These are phyloP conservation scores for Pascua sp. DNA, from an alignment of 1,284 basidiomycete species.

Conservation along the genomic window DNA sequence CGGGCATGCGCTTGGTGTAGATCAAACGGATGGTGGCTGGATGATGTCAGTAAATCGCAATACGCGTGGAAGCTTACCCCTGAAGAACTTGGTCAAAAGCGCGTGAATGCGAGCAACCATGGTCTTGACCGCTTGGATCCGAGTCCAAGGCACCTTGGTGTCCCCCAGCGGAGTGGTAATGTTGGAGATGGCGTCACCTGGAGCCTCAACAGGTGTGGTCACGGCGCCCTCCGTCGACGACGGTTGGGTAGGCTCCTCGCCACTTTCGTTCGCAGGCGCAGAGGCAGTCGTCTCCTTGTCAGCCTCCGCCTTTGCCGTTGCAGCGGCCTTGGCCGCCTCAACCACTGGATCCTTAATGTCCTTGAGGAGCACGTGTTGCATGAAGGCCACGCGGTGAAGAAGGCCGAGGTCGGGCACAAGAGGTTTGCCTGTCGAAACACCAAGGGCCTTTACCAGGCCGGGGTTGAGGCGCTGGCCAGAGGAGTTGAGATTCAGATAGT, in stretches of 20 bases:
- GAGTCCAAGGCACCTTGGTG: conserved; percentile 11
- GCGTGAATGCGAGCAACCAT: conserved; percentile 75
- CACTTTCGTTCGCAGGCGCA: not conserved
- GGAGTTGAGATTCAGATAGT: conserved; percentile 62
- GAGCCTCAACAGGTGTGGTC: too few species aligned
- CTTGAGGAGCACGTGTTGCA: conserved; percentile 57
- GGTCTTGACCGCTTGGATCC: conserved; percentile 55
- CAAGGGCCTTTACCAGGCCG: conserved; percentile 70
- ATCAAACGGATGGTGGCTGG: conserved; percentile 83
- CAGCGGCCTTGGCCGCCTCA: not conserved
- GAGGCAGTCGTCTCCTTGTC: not conserved
- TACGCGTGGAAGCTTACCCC: conserved; percentile 58
- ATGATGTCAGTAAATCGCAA: conserved; percentile 1
- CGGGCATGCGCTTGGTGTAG: conserved; percentile 68
- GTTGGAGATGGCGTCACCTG: too few species aligned
- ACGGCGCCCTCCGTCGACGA: not conserved
- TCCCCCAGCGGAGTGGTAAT: too few species aligned
- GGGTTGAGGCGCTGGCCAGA: conserved; percentile 60
- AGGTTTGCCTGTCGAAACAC: conserved; percentile 61
- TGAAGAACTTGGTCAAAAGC: conserved; percentile 78
- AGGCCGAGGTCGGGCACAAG: conserved; percentile 72
- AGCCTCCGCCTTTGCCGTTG: not conserved
- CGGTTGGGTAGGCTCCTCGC: not conserved
- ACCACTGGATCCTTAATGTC: conserved; percentile 47
- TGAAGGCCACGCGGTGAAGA: conserved; percentile 72